Evolutionary conservation across 495 filamentous ascomycete genomes (phyloP).

Genomic region (Amphirosellinia nigrospora): DNA sequence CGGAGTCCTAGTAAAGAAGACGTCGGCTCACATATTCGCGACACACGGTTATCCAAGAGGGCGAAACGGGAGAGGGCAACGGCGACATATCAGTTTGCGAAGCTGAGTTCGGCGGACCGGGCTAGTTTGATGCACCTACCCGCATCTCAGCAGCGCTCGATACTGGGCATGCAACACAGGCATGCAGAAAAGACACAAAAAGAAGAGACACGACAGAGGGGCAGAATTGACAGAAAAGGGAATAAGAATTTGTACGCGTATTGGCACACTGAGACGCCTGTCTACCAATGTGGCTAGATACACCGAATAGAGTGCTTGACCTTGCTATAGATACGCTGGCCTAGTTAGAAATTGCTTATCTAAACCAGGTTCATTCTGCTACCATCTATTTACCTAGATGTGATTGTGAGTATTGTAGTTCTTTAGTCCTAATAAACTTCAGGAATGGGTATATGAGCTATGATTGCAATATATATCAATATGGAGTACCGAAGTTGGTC

Average conservation of each 20-base stretch:
- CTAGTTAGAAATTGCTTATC: too few species aligned
- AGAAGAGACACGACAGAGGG: conserved; percentile 31
- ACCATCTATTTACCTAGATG: too few species aligned
- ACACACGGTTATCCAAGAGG: conserved; percentile 26
- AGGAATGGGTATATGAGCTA: too few species aligned
- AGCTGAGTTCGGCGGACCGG: conserved; percentile 38
- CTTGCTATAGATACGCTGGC: too few species aligned
- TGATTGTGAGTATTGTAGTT: too few species aligned
- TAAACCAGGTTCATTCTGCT: too few species aligned
- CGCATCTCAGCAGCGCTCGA: conserved; percentile 35
- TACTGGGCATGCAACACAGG: conserved; percentile 40
- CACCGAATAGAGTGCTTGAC: too few species aligned
- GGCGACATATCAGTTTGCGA: conserved; percentile 33
- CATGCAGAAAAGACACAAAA: conserved; percentile 37
- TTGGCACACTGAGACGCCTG: conserved; percentile 30
- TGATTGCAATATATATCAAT: too few species aligned
- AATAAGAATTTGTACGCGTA: conserved; percentile 37
- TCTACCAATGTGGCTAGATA: conserved; percentile 30
- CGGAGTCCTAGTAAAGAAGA: conserved; percentile 19
- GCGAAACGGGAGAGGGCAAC: conserved; percentile 30
- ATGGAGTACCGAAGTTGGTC: too few species aligned
- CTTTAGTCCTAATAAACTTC: too few species aligned
- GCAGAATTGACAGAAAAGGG: conserved; percentile 34
- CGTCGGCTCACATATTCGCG: conserved; percentile 4
- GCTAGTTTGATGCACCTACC: conserved; percentile 39